These are phyloP conservation scores for Biancaea sappan DNA, from an alignment of 306 rosid species.

Conservation along the genomic window DNA sequence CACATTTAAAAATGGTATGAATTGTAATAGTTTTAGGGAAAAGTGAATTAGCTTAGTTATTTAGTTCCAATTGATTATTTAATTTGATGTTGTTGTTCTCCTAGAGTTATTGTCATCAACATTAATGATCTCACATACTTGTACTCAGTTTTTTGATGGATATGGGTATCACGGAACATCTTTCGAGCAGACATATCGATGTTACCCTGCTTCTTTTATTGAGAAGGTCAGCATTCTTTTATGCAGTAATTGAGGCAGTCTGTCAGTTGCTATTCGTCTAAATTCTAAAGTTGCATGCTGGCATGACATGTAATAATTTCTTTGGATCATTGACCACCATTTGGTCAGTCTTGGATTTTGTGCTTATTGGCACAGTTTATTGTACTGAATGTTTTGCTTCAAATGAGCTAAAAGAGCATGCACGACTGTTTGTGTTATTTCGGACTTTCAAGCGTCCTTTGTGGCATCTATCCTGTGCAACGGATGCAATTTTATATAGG, in stretches of 20 bases:
- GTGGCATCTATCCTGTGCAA: background rate
- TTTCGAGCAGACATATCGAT: slow-evolving; percentile 68
- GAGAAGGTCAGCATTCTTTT: slow-evolving; percentile 55
- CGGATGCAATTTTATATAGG: background rate
- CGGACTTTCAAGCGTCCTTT: background rate
- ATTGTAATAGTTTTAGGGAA: background rate
- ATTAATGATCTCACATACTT: background rate
- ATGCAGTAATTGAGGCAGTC: background rate
- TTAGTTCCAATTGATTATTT: background rate
- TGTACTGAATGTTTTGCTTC: background rate
- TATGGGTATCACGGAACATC: slow-evolving; percentile 67
- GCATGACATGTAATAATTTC: background rate
- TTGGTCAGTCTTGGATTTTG: background rate
- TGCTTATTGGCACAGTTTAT: background rate
- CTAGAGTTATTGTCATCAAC: background rate
- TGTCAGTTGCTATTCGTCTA: background rate
- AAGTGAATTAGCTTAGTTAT: background rate
- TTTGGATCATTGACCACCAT: background rate
- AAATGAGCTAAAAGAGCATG: background rate
- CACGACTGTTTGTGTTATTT: background rate
- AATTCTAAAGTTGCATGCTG: background rate
- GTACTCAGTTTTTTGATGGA: slow-evolving; percentile 57
- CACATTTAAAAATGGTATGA: slow-evolving; percentile 2
- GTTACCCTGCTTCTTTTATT: slow-evolving; percentile 70
- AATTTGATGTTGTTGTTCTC: background rate